phyloP scores from a whole-genome alignment of 2,329 filamentous ascomycete species.

The Lachnellula arida region DNA sequence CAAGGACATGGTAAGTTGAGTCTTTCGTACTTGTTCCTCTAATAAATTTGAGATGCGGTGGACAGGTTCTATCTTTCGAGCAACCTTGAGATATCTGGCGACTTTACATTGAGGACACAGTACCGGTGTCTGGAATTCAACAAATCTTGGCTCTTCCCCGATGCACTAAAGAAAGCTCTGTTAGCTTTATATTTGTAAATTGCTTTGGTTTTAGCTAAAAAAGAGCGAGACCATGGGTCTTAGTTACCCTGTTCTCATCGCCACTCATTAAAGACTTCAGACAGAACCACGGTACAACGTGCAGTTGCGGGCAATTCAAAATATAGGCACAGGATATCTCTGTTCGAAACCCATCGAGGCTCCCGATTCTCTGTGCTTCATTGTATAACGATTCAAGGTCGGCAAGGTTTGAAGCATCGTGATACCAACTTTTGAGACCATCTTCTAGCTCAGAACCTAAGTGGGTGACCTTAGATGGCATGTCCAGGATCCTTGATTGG shows the following conservation, averaged over 20 bases:
- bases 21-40: not conserved
- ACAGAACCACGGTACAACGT: slow-evolving; percentile 1
- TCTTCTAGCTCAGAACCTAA: not conserved
- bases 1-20: not conserved
- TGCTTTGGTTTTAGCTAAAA: not conserved
- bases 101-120: not conserved
- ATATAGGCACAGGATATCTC: slow-evolving; percentile 5
- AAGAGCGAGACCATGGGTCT: not conserved
- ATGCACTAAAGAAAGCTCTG: too few species aligned
- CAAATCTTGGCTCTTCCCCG: not conserved
- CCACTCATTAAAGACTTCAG: not conserved
- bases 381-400: not conserved
- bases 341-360: not conserved
- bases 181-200: too few species aligned
- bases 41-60: not conserved
- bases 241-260: not conserved
- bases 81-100: not conserved
- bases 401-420: not conserved
- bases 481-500: not conserved
- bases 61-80: not conserved
- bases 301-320: slow-evolving; percentile 31
- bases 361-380: not conserved
- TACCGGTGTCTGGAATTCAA: not conserved
- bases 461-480: not conserved
- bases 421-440: not conserved